Evolutionary conservation across 257 asterid species (phyloP), one percentile per base, ranked within the genome.

Genomic region (Nicotiana obtusifolia): DNA sequence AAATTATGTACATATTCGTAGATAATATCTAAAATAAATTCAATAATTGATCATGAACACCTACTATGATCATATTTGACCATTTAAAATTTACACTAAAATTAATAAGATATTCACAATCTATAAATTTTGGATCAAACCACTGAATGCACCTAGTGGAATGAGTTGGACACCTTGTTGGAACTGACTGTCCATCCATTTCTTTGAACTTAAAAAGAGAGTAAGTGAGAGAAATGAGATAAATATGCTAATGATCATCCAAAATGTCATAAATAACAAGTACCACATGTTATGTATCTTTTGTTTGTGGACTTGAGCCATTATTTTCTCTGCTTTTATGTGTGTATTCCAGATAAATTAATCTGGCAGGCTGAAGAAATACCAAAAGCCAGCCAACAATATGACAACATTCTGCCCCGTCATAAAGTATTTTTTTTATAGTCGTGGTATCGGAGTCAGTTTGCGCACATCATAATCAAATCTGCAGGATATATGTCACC

Each of bases 271-370:
- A 75, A 41, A 17, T 64, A 53, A 82, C 62, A 84, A 81, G 79
- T 47, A 86, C 89, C 88, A 81, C 76, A 81, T 56, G 84, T 56
- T 81, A 64, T 22, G 19, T 82, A 88, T 85, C 49, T 82, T 87
- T 66, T 47, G 41, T 47, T 73, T 73, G 87, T 81, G 80, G 64
- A 26, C 81, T 81, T 86, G 10, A 0, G 4, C 16, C 52, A 22
- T 13, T 6, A 11, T 47, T 24, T 24, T 41, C 7, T 73, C 41
- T 73, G 41, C 61, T 47, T 83, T 68, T 78, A 75, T 85, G 82
- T 82, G 87, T 78, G 77, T 81, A 59, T 7, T 49, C 44, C 90
- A 84, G 88, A 83, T 84, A 86, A 86, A 64, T 41, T 83, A 35
- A 82, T 82, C 88, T 89, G 92, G 89, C 89, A 81, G 77, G 2